These are phyloP conservation scores for Goffeauzyma gilvescens DNA, from an alignment of 768 basidiomycete genomes.

Conservation along the genomic window DNA sequence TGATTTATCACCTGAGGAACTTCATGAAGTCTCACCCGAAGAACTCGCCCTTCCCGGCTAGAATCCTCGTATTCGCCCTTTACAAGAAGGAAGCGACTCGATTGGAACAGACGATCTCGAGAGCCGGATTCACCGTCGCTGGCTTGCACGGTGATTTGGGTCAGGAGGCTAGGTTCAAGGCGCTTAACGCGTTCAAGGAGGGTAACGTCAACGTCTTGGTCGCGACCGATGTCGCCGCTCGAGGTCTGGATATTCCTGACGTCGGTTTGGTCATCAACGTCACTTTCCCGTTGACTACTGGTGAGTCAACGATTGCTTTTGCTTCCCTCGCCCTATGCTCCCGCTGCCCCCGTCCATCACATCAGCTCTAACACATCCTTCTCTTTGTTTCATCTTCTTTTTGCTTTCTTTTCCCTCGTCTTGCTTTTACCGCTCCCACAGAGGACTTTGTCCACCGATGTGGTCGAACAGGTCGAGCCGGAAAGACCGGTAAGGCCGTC, in stretches of 20 bases:
- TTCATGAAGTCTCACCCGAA: conserved; percentile 37
- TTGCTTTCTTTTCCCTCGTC: too few relatives aligned
- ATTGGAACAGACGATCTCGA: conserved; percentile 58
- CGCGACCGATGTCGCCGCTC: conserved; percentile 91
- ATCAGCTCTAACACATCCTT: too few relatives aligned
- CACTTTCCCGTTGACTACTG: conserved; percentile 84
- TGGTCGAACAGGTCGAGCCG: conserved; percentile 56
- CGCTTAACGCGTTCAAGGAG: conserved; percentile 67
- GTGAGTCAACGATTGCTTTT: conserved; percentile 52
- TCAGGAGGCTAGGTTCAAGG: conserved; percentile 63
- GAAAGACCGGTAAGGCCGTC: conserved; percentile 70
- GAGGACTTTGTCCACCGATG: conserved; percentile 31
- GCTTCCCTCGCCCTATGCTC: not conserved
- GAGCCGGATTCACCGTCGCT: conserved; percentile 57
- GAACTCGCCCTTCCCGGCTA: conserved; percentile 37
- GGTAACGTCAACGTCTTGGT: conserved; percentile 67
- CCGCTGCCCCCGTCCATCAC: too few relatives aligned
- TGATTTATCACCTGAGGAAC: conserved; percentile 27
- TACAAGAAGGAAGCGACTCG: conserved; percentile 95
- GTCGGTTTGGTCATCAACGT: conserved; percentile 89
- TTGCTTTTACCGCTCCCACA: too few relatives aligned
- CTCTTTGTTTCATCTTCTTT: not conserved
- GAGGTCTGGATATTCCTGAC: conserved; percentile 91
- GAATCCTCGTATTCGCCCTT: conserved; percentile 76
- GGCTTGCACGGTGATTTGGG: conserved; percentile 81